These are phyloP conservation scores for Ciborinia camelliae DNA, from an alignment of 2,329 filamentous ascomycete species.

Conservation along the genomic window DNA sequence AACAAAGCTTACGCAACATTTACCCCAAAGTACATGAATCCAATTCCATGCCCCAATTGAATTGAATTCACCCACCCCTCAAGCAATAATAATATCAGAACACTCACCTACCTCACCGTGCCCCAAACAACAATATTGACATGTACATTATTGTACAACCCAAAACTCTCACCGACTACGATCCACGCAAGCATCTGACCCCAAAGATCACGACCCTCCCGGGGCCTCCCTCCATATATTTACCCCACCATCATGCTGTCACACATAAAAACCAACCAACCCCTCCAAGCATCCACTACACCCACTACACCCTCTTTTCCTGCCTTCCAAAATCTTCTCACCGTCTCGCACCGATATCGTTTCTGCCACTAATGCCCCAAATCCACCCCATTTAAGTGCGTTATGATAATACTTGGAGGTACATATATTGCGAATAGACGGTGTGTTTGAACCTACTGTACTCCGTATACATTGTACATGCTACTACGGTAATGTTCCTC, in stretches of 20 bases:
- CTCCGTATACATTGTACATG: too few relatives aligned
- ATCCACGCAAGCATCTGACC: slow-evolving; percentile 2
- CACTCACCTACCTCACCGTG: neutral
- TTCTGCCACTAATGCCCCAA: neutral
- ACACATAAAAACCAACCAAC: neutral
- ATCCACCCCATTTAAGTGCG: neutral
- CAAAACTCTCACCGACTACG: slow-evolving; percentile 2
- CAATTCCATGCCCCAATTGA: neutral
- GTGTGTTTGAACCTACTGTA: slow-evolving; percentile 12
- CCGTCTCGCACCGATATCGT: neutral
- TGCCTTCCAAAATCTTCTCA: neutral
- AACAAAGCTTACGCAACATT: neutral
- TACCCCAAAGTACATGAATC: neutral
- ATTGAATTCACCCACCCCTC: neutral
- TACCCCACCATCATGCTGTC: slow-evolving; percentile 2
- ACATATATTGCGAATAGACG: neutral
- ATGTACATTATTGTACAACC: neutral
- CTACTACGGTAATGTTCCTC: too few relatives aligned
- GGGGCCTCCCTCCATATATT: too few relatives aligned
- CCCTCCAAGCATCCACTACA: neutral
- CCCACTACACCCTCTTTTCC: neutral
- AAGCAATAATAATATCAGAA: neutral
- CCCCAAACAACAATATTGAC: neutral
- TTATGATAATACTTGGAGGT: neutral
- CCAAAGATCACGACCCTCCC: neutral